Evolutionary conservation across 495 filamentous ascomycete species (phyloP).

Genomic region (Xeromyces bisporus): DNA sequence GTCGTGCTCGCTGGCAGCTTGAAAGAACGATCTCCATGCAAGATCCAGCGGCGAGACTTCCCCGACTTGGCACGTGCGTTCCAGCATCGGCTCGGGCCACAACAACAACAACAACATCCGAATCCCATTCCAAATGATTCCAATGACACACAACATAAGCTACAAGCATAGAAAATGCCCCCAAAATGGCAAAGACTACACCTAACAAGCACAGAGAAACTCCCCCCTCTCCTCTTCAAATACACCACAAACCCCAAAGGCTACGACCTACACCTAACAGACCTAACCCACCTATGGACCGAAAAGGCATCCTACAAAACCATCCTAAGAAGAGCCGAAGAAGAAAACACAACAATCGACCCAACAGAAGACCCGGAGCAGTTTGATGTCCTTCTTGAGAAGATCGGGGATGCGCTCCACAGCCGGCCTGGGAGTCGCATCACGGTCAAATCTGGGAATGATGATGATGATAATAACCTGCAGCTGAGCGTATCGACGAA

Average conservation of each 20-base stretch:
- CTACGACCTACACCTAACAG: slow-evolving; percentile 66
- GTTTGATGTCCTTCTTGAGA: slow-evolving; percentile 51
- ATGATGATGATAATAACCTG: slow-evolving; percentile 22
- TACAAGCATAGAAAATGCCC: no score
- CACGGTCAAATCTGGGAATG: slow-evolving; percentile 12
- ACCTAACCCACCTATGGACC: slow-evolving; percentile 73
- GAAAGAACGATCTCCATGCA: no score
- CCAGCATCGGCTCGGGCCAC: no score
- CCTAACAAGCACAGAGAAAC: slow-evolving; percentile 4
- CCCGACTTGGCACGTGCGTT: no score
- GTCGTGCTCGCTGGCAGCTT: no score
- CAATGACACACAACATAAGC: no score
- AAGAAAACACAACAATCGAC: slow-evolving; percentile 64
- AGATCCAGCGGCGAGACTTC: slow-evolving; percentile 1
- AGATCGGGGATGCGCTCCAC: slow-evolving; percentile 47
- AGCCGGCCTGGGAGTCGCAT: slow-evolving; percentile 18
- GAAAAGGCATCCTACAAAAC: slow-evolving; percentile 45
- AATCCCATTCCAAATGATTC: no score
- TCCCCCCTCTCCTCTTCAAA: slow-evolving; percentile 40
- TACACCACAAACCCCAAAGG: slow-evolving; percentile 30
- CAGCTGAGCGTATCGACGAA: slow-evolving; percentile 39
- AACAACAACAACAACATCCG: no score
- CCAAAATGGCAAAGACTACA: slow-evolving; percentile 22
- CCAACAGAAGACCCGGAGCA: slow-evolving; percentile 61
- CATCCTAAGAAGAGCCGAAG: slow-evolving; percentile 48